These are phyloP conservation scores for Exophiala phaeomuriformis DNA, from an alignment of 2,329 filamentous ascomycete species.

Conservation along the genomic window DNA sequence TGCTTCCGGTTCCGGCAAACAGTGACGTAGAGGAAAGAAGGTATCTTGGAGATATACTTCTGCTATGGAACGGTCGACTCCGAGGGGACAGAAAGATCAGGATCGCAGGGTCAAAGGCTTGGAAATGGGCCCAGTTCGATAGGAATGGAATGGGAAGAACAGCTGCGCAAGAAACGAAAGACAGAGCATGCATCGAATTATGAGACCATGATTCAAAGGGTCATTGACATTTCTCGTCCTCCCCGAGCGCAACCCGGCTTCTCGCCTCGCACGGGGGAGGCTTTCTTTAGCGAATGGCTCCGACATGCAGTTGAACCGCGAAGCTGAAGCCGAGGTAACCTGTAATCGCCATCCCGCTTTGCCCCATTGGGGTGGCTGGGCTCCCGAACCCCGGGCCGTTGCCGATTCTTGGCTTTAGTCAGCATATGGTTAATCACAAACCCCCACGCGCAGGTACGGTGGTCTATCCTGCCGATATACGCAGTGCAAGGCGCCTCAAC, in stretches of 20 bases:
- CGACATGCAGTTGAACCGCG: not conserved
- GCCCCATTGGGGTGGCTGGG: not conserved
- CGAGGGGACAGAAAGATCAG: too few relatives aligned
- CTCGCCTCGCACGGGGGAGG: not conserved
- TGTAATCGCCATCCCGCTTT: not conserved
- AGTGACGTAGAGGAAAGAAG: too few relatives aligned
- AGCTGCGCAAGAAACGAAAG: too few relatives aligned
- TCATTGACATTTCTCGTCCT: not conserved
- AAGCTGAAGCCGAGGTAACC: not conserved
- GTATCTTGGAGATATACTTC: too few relatives aligned
- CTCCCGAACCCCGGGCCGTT: slow-evolving; percentile 7
- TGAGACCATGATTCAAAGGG: not conserved
- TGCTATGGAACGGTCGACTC: too few relatives aligned
- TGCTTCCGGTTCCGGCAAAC: too few relatives aligned
- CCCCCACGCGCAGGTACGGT: too few relatives aligned
- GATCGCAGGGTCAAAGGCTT: too few relatives aligned
- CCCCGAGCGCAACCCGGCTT: not conserved
- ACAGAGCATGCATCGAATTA: not conserved
- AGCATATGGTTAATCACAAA: not conserved
- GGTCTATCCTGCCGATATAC: too few relatives aligned
- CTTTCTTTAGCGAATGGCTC: slow-evolving; percentile 3
- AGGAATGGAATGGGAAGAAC: too few relatives aligned
- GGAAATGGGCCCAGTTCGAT: too few relatives aligned
- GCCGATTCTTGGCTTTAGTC: slow-evolving; percentile 4
- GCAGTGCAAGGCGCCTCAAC: too few relatives aligned